Evolutionary conservation across 441 rosid genomes (phyloP), one percentile per base, ranked within the genome.

Genomic region (Pelargonium fulgidum): DNA sequence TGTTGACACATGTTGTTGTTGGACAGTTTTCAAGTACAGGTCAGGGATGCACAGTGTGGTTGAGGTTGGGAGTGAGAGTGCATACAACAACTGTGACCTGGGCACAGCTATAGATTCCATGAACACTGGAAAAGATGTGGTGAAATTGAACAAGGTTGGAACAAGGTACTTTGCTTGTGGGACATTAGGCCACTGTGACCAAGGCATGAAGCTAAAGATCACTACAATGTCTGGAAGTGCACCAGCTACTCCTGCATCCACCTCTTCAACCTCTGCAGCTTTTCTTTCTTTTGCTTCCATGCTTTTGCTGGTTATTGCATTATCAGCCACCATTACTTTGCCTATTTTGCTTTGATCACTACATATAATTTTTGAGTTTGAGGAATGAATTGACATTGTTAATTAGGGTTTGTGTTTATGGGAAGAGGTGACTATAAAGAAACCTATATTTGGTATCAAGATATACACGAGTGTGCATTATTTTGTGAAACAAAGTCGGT

Each of bases 81-180:
- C 93, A 22, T 93, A 84, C 86, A 86, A 88, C 73, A 91, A 75
- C 26, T 93, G 98, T 79, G 85, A 87, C 84, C 80, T 84, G 62
- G 92, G 97, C 68, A 84, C 80, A 70, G 62, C 90, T 2, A 11
- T 86, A 3, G 75, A 88, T 71, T 82, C 95, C 5, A 77, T 78
- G 75, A 86, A 74, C 82, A 82, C 84, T 0, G 97, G 97, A 59
- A 85, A 84, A 39, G 98, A 91, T 74, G 88, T 76, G 36, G 87
- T 93, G 20, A 89, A 87, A 77, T 69, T 93, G 42, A 79, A 75
- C 54, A 87, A 91, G 71, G 70, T 89, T 0, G 93, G 97, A 3
- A 81, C 91, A 4, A 86, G 95, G 64, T 91, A 89, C 78, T 93
- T 93, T 50, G 87, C 86, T 44, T 93, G 97, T 68, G 97, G 98